Evolutionary conservation across 2,329 filamentous ascomycete species (phyloP), one percentile per base, ranked within the genome.

Genomic region (Claviceps capensis): DNA sequence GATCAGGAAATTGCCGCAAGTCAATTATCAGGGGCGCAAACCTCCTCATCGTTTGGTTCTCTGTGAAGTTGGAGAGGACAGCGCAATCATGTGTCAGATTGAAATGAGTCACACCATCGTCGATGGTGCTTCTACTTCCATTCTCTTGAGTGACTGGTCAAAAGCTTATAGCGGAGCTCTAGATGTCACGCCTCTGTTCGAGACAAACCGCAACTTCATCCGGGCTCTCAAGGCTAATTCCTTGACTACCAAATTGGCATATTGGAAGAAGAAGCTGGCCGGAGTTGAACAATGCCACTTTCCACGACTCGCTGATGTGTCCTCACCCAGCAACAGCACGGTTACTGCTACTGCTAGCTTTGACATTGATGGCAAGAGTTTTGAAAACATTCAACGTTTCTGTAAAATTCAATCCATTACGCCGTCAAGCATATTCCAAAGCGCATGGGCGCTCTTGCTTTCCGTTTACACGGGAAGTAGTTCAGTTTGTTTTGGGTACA

Each of bases 31-130:
- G 19, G 26, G 22, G n/a, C 44, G 19, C 37, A 51, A 47, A 14
- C 50, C 50, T 19, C 16, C 50, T 47, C 50, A 51, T 34, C 50
- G 50, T n/a, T 37, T 51, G 4, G 44, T 36, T 26, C 50, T 51
- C 9, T 47, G 44, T 26, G 36, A n/a, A 30, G 37, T 17, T 23
- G 23, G 2, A 45, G 26, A 44, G 22, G 30, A 38, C 19, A 56
- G 54, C 4, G 49, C 53, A 23, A 53, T 61, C 4, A 51, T 54
- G 43, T 60, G 61, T 51, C 58, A 58, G 26, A 51, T 70, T 13
- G 65, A 68, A 17, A 61, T 70, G 56, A 68, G 61, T 48, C 67
- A 69, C 48, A 60, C 62, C 2, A 50, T 68, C 9, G 60, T 61
- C 3, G 67, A 69, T 23, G 66, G 65, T 5, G 57, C 61, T 22